phyloP scores from a whole-genome alignment of 1,139 yeast species.

The Scheffersomyces titani region DNA sequence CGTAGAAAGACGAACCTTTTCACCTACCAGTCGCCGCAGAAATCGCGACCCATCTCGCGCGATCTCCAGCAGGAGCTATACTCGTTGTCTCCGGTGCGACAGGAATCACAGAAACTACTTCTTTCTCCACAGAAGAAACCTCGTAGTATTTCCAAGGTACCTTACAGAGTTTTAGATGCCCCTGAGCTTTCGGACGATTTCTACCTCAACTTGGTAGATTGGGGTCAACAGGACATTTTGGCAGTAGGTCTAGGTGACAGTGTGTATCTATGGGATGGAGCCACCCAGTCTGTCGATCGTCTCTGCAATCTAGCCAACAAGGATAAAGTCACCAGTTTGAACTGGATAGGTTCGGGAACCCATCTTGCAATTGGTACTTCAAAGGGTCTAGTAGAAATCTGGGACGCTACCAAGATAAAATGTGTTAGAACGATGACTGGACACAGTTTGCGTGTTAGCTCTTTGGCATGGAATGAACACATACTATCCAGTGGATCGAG shows the following conservation, averaged over 20 bases:
- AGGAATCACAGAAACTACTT: slow-evolving; percentile 78
- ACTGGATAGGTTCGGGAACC: slow-evolving; percentile 94
- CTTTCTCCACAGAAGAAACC: slow-evolving; percentile 82
- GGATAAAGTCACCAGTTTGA: slow-evolving; percentile 77
- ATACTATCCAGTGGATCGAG: slow-evolving; percentile 84
- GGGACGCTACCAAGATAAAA: slow-evolving; percentile 89
- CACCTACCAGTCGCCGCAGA: slow-evolving; percentile 71
- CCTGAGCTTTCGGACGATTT: slow-evolving; percentile 95
- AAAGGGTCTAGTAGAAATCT: slow-evolving; percentile 85
- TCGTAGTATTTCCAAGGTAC: slow-evolving; percentile 79
- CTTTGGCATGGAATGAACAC: slow-evolving; percentile 94
- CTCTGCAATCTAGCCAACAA: slow-evolving; percentile 67
- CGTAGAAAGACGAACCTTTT: slow-evolving; percentile 61
- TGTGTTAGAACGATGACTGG: slow-evolving; percentile 92
- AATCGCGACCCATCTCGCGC: slow-evolving; percentile 58
- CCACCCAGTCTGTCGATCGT: slow-evolving; percentile 79
- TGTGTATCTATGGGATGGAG: slow-evolving; percentile 90
- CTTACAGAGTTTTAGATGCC: slow-evolving; percentile 92
- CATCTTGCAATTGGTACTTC: slow-evolving; percentile 92
- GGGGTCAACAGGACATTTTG: slow-evolving; percentile 89
- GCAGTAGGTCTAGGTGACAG: slow-evolving; percentile 91
- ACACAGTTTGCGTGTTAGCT: slow-evolving; percentile 79
- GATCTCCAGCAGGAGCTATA: slow-evolving; percentile 73
- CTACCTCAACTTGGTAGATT: slow-evolving; percentile 86
- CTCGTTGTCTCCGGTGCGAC: slow-evolving; percentile 84